Conservation (phyloP, 306 rosid species). For the Prunus persica region DNA sequence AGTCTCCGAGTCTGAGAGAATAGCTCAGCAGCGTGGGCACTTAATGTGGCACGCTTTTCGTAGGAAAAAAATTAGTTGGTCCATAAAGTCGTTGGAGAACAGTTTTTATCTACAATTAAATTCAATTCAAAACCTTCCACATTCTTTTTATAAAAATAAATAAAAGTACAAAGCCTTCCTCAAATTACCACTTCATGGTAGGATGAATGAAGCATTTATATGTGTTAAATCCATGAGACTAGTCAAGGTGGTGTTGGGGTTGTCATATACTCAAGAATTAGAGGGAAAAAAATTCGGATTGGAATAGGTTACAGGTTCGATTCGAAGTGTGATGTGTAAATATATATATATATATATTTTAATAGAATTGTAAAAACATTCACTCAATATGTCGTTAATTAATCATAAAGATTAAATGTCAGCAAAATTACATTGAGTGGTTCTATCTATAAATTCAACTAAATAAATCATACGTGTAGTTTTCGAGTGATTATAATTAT, state of each 20-base stretch:
- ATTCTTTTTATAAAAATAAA: too few species aligned
- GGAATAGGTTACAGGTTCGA: neutral
- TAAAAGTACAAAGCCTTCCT: neutral
- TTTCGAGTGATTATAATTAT: neutral
- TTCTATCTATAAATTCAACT: too few species aligned
- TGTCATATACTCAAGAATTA: neutral
- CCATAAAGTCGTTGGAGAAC: neutral
- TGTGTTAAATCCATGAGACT: too few species aligned
- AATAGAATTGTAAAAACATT: neutral
- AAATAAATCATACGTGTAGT: neutral
- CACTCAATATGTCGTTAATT: neutral
- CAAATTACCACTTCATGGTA: neutral
- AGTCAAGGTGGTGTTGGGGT: neutral
- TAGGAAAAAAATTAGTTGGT: neutral
- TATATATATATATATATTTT: neutral
- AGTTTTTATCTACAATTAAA: neutral
- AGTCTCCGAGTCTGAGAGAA: neutral
- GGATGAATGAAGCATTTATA: too few species aligned
- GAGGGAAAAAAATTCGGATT: neutral
- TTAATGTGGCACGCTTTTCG: conserved; percentile 19
- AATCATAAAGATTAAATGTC: neutral
- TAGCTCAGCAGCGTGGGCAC: neutral
- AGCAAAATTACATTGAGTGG: too few species aligned
- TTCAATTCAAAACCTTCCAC: neutral
- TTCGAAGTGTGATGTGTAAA: neutral